Evolutionary conservation across 345 rosid species (phyloP).

Genomic region (Populus deltoides): DNA sequence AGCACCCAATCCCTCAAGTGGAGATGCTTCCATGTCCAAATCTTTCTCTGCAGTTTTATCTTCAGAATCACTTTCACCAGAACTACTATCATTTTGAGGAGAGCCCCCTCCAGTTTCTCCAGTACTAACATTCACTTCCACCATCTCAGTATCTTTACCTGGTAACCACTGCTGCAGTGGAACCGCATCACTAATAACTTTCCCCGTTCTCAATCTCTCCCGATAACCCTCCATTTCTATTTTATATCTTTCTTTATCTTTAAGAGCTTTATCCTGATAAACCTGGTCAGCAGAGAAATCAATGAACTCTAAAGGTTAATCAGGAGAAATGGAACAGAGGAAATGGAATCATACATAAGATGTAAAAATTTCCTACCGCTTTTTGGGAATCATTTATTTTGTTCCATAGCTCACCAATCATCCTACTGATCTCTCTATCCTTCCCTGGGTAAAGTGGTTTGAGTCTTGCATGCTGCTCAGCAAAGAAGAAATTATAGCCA

Average conservation of each 20-base stretch:
- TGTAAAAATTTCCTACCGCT: constrained; percentile 40
- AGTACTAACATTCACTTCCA: constrained; percentile 41
- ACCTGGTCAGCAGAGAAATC: constrained; percentile 4
- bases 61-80: constrained; percentile 50
- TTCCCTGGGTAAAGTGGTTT: constrained; percentile 93
- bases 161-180: constrained; percentile 74
- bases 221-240: constrained; percentile 80
- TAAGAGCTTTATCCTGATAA: constrained; percentile 69
- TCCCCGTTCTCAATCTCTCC: constrained; percentile 60
- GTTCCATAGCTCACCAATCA: constrained; percentile 96
- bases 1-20: constrained; percentile 8
- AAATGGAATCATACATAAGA: neutral
- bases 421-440: constrained; percentile 85
- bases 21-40: constrained; percentile 37
- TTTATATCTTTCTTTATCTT: constrained; percentile 88
- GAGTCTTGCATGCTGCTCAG: constrained; percentile 88
- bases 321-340: neutral
- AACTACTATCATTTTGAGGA: constrained; percentile 42
- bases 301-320: neutral
- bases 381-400: constrained; percentile 59
- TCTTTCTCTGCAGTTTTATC: constrained; percentile 33
- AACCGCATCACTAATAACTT: constrained; percentile 57
- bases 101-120: constrained; percentile 53
- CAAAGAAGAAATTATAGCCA: constrained; percentile 93
- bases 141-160: constrained; percentile 41